Evolutionary conservation across 2,329 filamentous ascomycete genomes (phyloP).

Genomic region (Dryadomyces sulphureus): DNA sequence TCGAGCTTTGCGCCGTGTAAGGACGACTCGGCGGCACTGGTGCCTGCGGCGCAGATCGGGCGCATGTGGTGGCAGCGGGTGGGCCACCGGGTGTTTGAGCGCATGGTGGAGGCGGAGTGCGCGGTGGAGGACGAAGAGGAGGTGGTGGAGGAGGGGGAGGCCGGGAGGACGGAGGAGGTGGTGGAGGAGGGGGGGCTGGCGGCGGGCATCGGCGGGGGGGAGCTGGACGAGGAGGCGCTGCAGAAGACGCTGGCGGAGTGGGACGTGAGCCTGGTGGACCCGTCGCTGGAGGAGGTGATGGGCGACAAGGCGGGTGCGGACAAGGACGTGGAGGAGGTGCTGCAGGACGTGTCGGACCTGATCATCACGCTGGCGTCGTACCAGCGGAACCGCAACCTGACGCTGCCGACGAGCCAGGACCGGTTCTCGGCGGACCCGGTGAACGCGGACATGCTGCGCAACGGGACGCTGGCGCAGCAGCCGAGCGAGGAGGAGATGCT

Average conservation of each 20-base stretch:
- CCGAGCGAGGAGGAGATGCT: slow-evolving; percentile 41
- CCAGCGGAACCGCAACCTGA: slow-evolving; percentile 63
- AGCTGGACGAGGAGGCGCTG: slow-evolving; percentile 35
- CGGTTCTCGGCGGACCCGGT: slow-evolving; percentile 46
- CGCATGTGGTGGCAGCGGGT: slow-evolving; percentile 65
- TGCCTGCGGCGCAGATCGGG: slow-evolving; percentile 52
- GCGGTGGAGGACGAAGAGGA: slow-evolving; percentile 23
- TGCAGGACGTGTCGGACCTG: slow-evolving; percentile 60
- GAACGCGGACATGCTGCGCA: slow-evolving; percentile 51
- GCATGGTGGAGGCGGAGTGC: slow-evolving; percentile 40
- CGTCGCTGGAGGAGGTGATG: slow-evolving; percentile 38
- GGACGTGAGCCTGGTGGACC: slow-evolving; percentile 43
- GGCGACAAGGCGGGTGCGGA: slow-evolving; percentile 35
- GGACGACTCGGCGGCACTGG: slow-evolving; percentile 56
- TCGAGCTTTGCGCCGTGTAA: slow-evolving; percentile 66
- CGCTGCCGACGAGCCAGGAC: slow-evolving; percentile 48
- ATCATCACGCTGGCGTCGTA: slow-evolving; percentile 65
- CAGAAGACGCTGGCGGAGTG: slow-evolving; percentile 41
- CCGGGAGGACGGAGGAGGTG: too few species aligned
- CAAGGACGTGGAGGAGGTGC: slow-evolving; percentile 51
- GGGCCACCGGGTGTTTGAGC: slow-evolving; percentile 50
- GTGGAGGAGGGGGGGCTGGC: too few species aligned
- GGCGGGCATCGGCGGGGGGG: slow-evolving; percentile 6
- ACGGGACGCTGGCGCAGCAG: slow-evolving; percentile 51
- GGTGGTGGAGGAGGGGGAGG: slow-evolving; percentile 14